Conservation (phyloP, 163 green algal genomes). For the Scenedesmus sp. region DNA sequence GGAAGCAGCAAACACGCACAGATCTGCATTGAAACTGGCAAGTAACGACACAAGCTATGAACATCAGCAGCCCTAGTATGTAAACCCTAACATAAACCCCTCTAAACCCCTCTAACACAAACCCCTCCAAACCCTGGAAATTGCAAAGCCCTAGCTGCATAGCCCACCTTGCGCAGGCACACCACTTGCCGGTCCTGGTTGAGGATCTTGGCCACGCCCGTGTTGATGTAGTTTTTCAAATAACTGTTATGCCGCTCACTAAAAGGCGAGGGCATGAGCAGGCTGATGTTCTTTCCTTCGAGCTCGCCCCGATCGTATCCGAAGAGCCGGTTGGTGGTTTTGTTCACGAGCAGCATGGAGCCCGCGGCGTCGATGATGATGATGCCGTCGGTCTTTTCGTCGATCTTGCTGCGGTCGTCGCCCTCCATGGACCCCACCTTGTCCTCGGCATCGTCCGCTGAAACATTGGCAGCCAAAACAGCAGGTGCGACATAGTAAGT, state of each 20-base stretch:
- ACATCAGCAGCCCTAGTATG: neutral
- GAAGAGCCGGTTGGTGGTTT: constrained; percentile 60
- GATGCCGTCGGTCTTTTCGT: constrained; percentile 37
- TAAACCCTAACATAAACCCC: neutral
- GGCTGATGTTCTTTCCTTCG: constrained; percentile 59
- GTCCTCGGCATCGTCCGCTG: neutral
- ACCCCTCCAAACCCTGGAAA: neutral
- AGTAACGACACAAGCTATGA: neutral
- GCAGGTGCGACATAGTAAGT: neutral
- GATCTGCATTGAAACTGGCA: neutral
- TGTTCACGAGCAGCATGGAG: constrained; percentile 34
- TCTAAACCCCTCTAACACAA: neutral
- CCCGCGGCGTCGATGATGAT: constrained; percentile 34
- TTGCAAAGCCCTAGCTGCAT: neutral
- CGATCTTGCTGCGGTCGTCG: neutral
- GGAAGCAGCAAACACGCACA: neutral
- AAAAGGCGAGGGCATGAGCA: constrained; percentile 35
- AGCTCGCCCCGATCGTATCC: constrained; percentile 67
- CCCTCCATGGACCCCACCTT: neutral
- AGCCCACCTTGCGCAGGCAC: constrained; percentile 25
- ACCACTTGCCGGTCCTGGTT: constrained; percentile 24
- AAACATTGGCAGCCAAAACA: neutral
- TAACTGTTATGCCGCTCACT: constrained; percentile 35
- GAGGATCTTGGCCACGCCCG: constrained; percentile 33
- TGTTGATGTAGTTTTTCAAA: constrained; percentile 24